Base-by-base conservation (phyloP, 495 filamentous ascomycete genomes). In the Lophium mytilinum region DNA sequence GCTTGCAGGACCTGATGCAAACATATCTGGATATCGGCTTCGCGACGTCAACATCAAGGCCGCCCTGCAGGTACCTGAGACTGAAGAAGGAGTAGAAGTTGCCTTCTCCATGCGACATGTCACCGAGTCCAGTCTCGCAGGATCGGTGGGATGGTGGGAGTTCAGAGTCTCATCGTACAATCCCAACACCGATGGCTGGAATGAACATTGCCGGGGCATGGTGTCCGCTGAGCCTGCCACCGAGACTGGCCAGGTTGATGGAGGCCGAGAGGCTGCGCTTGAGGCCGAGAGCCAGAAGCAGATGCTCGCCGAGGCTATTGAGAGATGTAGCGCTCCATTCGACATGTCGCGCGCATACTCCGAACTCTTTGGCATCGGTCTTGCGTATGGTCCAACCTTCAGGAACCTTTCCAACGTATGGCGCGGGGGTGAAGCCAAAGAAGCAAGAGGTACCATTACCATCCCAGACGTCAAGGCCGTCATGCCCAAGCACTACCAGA, bases 401-500 rank as follows among this genome's bases (percentile, higher is more conserved):
- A 1, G 11, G 17, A 54, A 54, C 21, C 47, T 69, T 6, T 48
- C 55, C 21, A 30, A 61, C 14, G 15, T 56, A 17, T 21, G 10
- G 12, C 11, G 11, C 17, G n/a, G 1, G 4, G 3, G 9, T 15
- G 24, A 35, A 39, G 34, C 14, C 30, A 35, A 60, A 11, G 49
- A 11, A 14, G 52, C 17, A 14, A 1, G 10, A 17, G 36, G 10
- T 45, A 60, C 41, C 19, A 42, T 60, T 42, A 47, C 37, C 12
- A 60, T 76, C 35, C 74, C 75, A 3, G 68, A 77, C 52, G 56
- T 56, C n/a, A 53, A 59, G 39, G 57, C 58, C 8, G 57, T 62
- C 1, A 77, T 78, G 76, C 75, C 78, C 1, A 66, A 67, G 36
- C 43, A 68, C 4, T 76, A 71, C 52, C 68, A 76, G 55, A 70